Conservation (phyloP, 768 basidiomycete genomes). For the Tricholoma bakamatsutake region DNA sequence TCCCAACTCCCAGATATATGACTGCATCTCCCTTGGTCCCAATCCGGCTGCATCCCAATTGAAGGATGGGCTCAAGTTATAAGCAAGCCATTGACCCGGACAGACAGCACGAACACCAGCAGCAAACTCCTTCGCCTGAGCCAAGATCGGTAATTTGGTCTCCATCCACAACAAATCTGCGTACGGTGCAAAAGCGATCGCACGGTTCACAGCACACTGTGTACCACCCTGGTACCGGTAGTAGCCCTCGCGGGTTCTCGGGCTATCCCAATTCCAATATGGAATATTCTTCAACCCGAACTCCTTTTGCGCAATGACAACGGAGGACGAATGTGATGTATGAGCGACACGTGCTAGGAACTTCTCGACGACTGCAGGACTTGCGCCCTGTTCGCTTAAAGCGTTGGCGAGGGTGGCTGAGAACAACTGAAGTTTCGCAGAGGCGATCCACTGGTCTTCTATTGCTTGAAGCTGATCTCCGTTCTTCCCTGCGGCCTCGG, state of each 20-base stretch:
- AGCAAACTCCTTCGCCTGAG: constrained; percentile 91
- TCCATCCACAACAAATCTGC: constrained; percentile 95
- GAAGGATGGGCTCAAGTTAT: constrained; percentile 92
- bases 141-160: constrained; percentile 89
- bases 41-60: constrained; percentile 95
- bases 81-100: constrained; percentile 93
- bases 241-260: constrained; percentile 92
- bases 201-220: constrained; percentile 88
- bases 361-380: constrained; percentile 42
- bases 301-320: constrained; percentile 70
- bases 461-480: constrained; percentile 80
- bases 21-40: constrained; percentile 76
- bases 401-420: constrained; percentile 66
- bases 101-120: constrained; percentile 75
- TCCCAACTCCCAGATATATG: constrained; percentile 88
- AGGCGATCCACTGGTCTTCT: constrained; percentile 80
- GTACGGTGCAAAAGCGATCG: constrained; percentile 90
- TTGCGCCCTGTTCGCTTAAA: constrained; percentile 51
- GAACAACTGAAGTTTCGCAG: constrained; percentile 80
- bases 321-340: constrained; percentile 63
- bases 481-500: constrained; percentile 72
- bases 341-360: constrained; percentile 62
- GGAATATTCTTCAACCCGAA: constrained; percentile 71
- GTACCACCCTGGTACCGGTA: constrained; percentile 98
- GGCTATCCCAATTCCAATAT: constrained; percentile 94